phyloP scores from a whole-genome alignment of 805 yeast genomes.

The Lachancea thermotolerans region DNA sequence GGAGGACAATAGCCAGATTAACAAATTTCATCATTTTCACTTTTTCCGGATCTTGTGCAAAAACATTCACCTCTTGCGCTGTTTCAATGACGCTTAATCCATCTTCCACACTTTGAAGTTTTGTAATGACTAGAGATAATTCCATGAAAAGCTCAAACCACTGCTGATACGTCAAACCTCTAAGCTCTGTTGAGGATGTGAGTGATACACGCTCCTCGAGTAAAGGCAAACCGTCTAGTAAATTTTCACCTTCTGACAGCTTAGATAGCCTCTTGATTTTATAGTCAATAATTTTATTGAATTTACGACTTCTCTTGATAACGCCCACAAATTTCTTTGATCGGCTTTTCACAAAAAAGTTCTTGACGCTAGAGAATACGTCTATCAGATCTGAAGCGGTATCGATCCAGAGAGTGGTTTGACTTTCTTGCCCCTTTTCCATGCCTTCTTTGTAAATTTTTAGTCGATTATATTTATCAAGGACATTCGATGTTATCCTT shows the following conservation, averaged over 20 bases:
- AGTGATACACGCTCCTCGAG: constrained; percentile 37
- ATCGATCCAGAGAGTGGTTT: constrained; percentile 75
- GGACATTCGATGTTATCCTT: constrained; percentile 49
- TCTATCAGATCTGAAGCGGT: constrained; percentile 77
- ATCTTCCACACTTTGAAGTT: constrained; percentile 50
- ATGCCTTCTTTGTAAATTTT: constrained; percentile 45
- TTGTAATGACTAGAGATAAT: constrained; percentile 61
- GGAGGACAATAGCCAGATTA: constrained; percentile 52
- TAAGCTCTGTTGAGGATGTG: constrained; percentile 52
- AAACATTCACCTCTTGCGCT: constrained; percentile 74
- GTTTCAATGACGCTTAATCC: constrained; percentile 66
- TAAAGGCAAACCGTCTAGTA: constrained; percentile 31
- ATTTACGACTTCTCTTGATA: constrained; percentile 52
- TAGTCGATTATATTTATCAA: constrained; percentile 50
- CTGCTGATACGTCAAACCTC: constrained; percentile 68
- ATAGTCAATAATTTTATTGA: constrained; percentile 63
- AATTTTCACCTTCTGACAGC: constrained; percentile 49
- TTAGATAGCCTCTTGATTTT: constrained; percentile 61
- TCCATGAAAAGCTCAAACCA: constrained; percentile 88
- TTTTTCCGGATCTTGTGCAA: constrained; percentile 55
- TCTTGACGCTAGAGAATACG: constrained; percentile 67
- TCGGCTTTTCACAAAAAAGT: constrained; percentile 73
- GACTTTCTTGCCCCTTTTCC: constrained; percentile 47
- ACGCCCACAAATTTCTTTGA: constrained; percentile 65
- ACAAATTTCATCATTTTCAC: constrained; percentile 58